Conservation (phyloP, 2,329 filamentous ascomycete genomes). For the Fusarium scirpi region DNA sequence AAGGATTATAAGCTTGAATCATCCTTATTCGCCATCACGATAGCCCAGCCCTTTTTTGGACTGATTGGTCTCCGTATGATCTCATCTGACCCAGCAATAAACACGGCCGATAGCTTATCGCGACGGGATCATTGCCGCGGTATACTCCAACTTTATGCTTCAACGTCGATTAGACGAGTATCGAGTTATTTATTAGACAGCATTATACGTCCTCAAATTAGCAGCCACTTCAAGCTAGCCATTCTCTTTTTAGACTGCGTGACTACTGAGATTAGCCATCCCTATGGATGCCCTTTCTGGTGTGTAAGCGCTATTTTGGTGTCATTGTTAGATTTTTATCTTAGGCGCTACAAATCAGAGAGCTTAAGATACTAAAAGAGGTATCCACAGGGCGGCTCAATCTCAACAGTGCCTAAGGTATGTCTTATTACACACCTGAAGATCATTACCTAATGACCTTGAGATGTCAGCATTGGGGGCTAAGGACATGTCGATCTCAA, state of each 20-base stretch:
- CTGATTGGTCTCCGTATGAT: not conserved
- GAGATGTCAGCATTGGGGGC: not conserved
- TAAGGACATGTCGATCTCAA: not conserved
- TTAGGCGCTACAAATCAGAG: not conserved
- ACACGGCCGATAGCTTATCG: not conserved
- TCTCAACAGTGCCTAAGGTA: not conserved
- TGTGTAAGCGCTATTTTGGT: not conserved
- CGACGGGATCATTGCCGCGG: not conserved
- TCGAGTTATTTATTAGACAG: not conserved
- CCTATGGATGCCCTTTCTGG: not conserved
- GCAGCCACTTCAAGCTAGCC: not conserved
- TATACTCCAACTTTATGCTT: not conserved
- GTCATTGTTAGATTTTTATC: not conserved
- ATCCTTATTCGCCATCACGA: not conserved
- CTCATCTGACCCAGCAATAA: not conserved
- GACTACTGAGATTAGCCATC: not conserved
- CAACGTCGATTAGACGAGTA: not conserved
- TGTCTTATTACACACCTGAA: not conserved
- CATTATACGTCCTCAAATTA: rapidly evolving
- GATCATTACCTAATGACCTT: not conserved
- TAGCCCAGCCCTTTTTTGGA: not conserved
- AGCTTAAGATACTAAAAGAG: not conserved
- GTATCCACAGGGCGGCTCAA: not conserved
- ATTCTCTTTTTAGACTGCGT: not conserved
- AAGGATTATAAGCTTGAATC: not conserved